Conservation (phyloP, 352 stramenopile species). For the Thalassiosira hispida region DNA sequence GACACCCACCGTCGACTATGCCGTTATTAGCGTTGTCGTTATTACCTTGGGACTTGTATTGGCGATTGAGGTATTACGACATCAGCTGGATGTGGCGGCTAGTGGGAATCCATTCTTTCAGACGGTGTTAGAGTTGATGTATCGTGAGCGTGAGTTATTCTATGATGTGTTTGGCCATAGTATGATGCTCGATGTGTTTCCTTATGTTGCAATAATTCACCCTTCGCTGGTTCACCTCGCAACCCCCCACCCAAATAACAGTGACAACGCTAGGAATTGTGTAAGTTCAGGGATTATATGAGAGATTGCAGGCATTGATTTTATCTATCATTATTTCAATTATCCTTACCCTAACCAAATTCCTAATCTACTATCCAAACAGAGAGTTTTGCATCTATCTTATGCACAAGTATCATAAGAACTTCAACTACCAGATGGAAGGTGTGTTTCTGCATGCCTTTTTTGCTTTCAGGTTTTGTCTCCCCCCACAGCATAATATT, state of each 20-base stretch:
- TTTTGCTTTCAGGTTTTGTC: not conserved
- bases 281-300: conserved; percentile 17
- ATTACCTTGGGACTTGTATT: conserved; percentile 78
- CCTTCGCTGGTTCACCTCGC: conserved; percentile 7
- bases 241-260: conserved; percentile 11
- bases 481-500: not conserved
- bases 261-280: conserved; percentile 82
- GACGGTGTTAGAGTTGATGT: conserved; percentile 75
- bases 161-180: too few relatives aligned
- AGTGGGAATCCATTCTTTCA: conserved; percentile 71
- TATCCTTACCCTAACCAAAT: not conserved
- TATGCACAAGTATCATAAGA: conserved; percentile 67
- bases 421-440: conserved; percentile 69
- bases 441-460: conserved; percentile 4
- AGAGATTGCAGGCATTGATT: not conserved
- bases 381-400: conserved; percentile 79
- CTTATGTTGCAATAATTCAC: too few relatives aligned
- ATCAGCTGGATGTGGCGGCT: conserved; percentile 69
- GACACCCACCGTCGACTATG: conserved; percentile 21
- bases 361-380: not conserved
- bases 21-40: conserved; percentile 46
- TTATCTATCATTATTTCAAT: not conserved
- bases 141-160: conserved; percentile 75
- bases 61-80: conserved; percentile 70
- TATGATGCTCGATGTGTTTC: conserved; percentile 5